phyloP scores from a whole-genome alignment of 2,329 filamentous ascomycete genomes.

The Metarhizium anisopliae region DNA sequence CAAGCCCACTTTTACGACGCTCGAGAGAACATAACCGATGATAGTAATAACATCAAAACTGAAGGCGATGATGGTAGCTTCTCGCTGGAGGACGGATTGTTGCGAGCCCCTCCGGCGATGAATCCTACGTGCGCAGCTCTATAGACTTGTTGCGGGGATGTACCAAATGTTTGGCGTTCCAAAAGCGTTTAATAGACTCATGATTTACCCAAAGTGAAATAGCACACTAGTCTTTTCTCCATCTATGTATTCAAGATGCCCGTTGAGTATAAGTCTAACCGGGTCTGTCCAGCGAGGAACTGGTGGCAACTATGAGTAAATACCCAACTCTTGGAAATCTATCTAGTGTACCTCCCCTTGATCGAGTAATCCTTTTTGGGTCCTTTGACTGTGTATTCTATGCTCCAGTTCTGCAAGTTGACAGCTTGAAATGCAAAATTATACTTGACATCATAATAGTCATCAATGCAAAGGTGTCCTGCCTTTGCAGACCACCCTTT shows the following conservation, averaged over 20 bases:
- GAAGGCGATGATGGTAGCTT: background rate
- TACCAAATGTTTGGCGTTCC: background rate
- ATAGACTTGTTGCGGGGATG: too few relatives aligned
- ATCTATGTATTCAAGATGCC: background rate
- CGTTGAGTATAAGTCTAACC: background rate
- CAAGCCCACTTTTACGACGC: background rate
- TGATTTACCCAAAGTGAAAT: background rate
- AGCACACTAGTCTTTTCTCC: background rate
- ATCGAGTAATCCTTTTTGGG: slow-evolving; percentile 68
- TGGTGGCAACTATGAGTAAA: background rate
- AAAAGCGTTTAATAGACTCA: background rate
- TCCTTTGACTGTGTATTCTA: slow-evolving; percentile 58
- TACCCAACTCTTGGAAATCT: background rate
- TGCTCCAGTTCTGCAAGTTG: slow-evolving; percentile 46
- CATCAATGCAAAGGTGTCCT: slow-evolving; percentile 61
- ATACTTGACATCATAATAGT: slow-evolving; percentile 63
- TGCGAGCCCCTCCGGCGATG: background rate
- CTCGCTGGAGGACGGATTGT: background rate
- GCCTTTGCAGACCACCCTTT: slow-evolving; percentile 55
- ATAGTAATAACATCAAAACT: background rate
- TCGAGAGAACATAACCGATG: background rate
- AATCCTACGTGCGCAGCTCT: background rate
- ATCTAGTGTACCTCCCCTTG: slow-evolving; percentile 40
- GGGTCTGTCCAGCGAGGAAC: too few relatives aligned
- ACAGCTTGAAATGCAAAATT: slow-evolving; percentile 54